Conservation (phyloP, 148 eudicot species). For the Limonium bicolor region DNA sequence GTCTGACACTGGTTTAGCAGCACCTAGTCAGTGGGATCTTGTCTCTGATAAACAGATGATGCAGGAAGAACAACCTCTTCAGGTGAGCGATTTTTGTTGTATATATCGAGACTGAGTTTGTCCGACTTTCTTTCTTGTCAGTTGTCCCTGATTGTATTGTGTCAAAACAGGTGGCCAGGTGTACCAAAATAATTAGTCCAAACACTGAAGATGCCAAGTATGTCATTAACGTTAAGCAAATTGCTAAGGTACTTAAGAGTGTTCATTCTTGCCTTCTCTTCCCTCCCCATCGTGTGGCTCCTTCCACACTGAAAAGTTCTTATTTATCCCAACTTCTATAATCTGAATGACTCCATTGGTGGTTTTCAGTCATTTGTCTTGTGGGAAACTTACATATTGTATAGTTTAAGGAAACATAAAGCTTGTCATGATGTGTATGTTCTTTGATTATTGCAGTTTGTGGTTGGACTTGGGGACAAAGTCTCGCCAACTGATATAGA, state of each 20-base stretch:
- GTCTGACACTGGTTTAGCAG: conserved; percentile 95
- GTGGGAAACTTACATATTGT: background rate
- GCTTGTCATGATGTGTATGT: background rate
- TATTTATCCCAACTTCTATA: no score
- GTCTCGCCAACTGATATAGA: conserved; percentile 98
- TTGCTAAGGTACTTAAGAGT: conserved; percentile 72
- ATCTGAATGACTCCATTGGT: no score
- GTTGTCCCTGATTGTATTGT: no score
- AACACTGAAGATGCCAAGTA: conserved; percentile 97
- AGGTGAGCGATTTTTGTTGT: conserved; percentile 38
- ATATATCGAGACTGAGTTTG: no score
- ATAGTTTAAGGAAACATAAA: background rate
- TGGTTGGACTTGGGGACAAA: conserved; percentile 97
- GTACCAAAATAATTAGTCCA: conserved; percentile 93
- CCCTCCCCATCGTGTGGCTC: no score
- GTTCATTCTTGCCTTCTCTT: background rate
- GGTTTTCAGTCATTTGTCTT: background rate
- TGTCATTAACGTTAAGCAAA: conserved; percentile 87
- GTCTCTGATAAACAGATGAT: conserved; percentile 99
- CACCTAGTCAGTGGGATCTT: conserved; percentile 98
- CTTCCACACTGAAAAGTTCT: no score
- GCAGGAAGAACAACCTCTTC: conserved; percentile 99
- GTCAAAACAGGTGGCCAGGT: conserved; percentile 71
- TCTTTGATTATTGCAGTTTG: conserved; percentile 46
- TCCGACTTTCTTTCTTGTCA: no score